A percentile compares a stretch with the other conserved stretches of the same genome.
Conservation (phyloP, 148 eudicot genomes). For the Chenopodium album region DNA sequence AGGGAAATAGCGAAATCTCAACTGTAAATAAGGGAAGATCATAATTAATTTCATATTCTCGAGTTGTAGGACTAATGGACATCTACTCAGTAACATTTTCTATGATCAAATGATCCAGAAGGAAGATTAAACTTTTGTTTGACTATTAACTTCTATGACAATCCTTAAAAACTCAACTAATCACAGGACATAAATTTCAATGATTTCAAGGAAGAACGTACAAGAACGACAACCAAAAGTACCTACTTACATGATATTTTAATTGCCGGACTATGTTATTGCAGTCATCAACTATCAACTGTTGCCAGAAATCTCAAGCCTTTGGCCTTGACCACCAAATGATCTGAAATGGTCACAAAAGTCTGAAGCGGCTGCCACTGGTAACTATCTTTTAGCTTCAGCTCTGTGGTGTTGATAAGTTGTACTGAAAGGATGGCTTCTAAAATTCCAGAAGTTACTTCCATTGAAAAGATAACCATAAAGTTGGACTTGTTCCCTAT, state of each 20-base stretch:
- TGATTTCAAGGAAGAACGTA: neutral
- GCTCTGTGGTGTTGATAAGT: constrained; percentile 73
- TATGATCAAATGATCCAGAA: no score
- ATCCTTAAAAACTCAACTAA: neutral
- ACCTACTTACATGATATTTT: constrained; percentile 60
- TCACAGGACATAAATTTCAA: neutral
- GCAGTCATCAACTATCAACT: constrained; percentile 58
- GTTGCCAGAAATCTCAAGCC: constrained; percentile 79
- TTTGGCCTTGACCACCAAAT: constrained; percentile 67
- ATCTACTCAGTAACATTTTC: no score
- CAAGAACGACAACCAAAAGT: neutral
- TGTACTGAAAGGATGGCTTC: constrained; percentile 67
- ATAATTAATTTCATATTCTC: no score
- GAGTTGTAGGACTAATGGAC: no score
- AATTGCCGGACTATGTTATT: constrained; percentile 58
- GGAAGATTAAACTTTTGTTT: neutral
- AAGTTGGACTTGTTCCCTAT: constrained; percentile 69
- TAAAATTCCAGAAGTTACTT: constrained; percentile 67
- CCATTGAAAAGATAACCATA: constrained; percentile 67
- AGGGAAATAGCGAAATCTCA: no score
- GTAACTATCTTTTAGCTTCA: constrained; percentile 57
- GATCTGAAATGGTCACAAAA: constrained; percentile 79
- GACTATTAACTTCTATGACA: neutral
- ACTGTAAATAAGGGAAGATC: no score
- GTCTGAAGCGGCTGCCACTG: constrained; percentile 92